A percentile compares a stretch with the other conserved stretches of the same genome.
These are phyloP conservation scores for Lactifluus hygrophoroides DNA, from an alignment of 768 basidiomycete genomes.

Conservation along the genomic window DNA sequence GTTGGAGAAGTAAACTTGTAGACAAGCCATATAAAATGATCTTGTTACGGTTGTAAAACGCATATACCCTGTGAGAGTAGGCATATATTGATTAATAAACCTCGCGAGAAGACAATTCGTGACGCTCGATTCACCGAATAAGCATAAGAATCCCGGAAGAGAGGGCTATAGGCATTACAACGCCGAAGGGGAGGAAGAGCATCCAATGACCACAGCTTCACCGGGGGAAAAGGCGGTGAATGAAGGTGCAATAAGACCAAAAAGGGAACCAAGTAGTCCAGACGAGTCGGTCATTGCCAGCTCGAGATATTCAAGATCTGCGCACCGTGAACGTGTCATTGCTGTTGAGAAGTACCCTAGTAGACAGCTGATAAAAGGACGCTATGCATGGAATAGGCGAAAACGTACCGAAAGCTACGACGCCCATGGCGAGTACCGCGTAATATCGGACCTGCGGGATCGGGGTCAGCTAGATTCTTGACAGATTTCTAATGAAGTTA, in stretches of 20 bases:
- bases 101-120: neutral
- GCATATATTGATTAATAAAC: neutral
- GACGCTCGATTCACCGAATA: slow-evolving; percentile 8
- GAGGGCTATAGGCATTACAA: slow-evolving; percentile 15
- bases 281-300: neutral
- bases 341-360: slow-evolving; percentile 16
- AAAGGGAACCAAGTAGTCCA: neutral
- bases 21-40: slow-evolving; percentile 11
- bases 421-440: slow-evolving; percentile 6
- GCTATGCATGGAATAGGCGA: neutral
- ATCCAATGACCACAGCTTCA: slow-evolving; percentile 18
- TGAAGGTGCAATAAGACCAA: neutral
- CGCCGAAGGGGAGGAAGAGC: slow-evolving; percentile 17
- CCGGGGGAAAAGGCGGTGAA: neutral
- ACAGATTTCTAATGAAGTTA: neutral
- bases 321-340: slow-evolving; percentile 19
- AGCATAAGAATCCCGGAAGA: slow-evolving; percentile 19
- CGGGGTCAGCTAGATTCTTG: neutral
- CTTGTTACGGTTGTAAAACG: slow-evolving; percentile 18
- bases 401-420: slow-evolving; percentile 16
- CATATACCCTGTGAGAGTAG: slow-evolving; percentile 13
- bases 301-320: neutral
- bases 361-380: neutral
- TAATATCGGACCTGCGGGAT: slow-evolving; percentile 15
- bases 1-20: slow-evolving; percentile 9